Percentiles rank a stretch among this genome's conserved stretches.
Evolutionary conservation across 2,329 filamentous ascomycete genomes (phyloP).

Genomic region (Myriosclerotinia duriaeana): DNA sequence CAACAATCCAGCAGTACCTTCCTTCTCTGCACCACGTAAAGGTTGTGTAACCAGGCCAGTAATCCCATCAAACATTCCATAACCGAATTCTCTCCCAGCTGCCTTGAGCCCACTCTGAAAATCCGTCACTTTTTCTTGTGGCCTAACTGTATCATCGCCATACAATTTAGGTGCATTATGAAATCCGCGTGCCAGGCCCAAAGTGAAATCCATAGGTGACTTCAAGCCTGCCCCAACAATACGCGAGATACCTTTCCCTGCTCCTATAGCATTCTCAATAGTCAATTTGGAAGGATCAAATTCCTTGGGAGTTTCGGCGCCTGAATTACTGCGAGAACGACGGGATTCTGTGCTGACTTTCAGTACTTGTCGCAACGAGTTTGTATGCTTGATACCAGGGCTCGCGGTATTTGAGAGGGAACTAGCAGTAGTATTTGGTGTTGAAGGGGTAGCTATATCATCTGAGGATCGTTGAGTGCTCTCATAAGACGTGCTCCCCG

Average conservation of each 20-base stretch:
- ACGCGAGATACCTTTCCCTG: slow-evolving; percentile 66
- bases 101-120: slow-evolving; percentile 73
- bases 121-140: slow-evolving; percentile 75
- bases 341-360: slow-evolving; percentile 34
- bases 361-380: slow-evolving; percentile 39
- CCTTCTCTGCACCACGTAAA: slow-evolving; percentile 64
- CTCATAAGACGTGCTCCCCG: slow-evolving; percentile 35
- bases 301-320: slow-evolving; percentile 31
- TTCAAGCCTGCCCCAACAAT: slow-evolving; percentile 74
- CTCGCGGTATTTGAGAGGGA: slow-evolving; percentile 12
- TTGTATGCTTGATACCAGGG: slow-evolving; percentile 24
- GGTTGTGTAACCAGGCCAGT: slow-evolving; percentile 80
- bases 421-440: slow-evolving; percentile 30
- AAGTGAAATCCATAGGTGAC: slow-evolving; percentile 79
- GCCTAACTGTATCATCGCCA: slow-evolving; percentile 77
- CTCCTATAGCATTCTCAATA: slow-evolving; percentile 53
- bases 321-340: slow-evolving; percentile 24
- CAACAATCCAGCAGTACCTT: slow-evolving; percentile 64
- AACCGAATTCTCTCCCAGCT: slow-evolving; percentile 74
- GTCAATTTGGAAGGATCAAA: slow-evolving; percentile 39
- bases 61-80: slow-evolving; percentile 78
- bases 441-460: slow-evolving; percentile 27
- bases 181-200: slow-evolving; percentile 81
- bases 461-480: slow-evolving; percentile 30
- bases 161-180: slow-evolving; percentile 85